Conservation (phyloP, 306 rosid genomes). For the Quercus robur region DNA sequence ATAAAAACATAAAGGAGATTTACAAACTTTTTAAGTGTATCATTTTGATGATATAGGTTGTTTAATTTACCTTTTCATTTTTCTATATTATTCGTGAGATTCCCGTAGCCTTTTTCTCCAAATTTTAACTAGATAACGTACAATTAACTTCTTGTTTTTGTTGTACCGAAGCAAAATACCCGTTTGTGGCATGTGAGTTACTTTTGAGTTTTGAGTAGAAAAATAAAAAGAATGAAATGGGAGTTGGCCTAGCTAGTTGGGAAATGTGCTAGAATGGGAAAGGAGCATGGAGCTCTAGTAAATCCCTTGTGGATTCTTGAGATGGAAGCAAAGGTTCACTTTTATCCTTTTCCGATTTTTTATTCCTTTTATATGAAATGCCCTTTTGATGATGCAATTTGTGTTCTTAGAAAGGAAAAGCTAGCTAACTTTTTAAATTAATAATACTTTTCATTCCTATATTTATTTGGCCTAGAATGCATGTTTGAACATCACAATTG, state of each 20-base stretch:
- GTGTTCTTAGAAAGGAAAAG: constrained; percentile 10
- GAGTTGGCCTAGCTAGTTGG: not conserved
- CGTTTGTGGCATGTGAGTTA: not conserved
- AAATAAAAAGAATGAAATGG: not conserved
- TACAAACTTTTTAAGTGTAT: no score
- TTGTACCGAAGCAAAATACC: not conserved
- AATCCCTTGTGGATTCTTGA: constrained; percentile 1
- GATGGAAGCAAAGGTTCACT: constrained; percentile 8
- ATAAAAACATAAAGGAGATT: no score
- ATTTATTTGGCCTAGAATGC: not conserved
- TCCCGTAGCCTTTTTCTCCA: not conserved
- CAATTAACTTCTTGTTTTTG: constrained; percentile 2
- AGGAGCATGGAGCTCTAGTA: constrained; percentile 1
- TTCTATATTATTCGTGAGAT: not conserved
- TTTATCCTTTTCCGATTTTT: not conserved
- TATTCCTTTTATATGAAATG: not conserved
- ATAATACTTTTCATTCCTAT: not conserved
- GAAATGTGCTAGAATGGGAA: constrained; percentile 8
- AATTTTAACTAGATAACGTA: not conserved
- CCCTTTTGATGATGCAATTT: constrained; percentile 2
- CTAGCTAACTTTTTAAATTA: constrained; percentile 6
- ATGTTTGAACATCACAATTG: constrained; percentile 1
- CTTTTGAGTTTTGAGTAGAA: not conserved
- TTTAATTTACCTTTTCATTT: no score
- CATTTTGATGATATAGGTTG: no score